Evolutionary conservation across 2,329 filamentous ascomycete species (phyloP).

Genomic region (Lizonia empirigonia): DNA sequence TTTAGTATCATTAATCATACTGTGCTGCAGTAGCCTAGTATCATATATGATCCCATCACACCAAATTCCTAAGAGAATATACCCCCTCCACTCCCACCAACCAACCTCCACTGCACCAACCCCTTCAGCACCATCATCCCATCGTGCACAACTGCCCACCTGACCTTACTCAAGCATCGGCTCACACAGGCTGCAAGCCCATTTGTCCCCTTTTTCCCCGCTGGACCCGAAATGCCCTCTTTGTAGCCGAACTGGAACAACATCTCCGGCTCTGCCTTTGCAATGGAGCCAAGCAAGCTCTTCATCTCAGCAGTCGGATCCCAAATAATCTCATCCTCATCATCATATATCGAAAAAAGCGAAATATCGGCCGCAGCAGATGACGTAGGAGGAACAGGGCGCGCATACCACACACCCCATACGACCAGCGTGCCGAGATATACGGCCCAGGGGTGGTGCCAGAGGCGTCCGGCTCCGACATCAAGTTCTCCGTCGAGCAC

Average conservation of each 20-base stretch:
- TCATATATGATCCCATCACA: not conserved
- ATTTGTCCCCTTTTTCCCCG: constrained; percentile 57
- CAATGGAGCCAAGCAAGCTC: constrained; percentile 50
- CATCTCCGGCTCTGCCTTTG: constrained; percentile 47
- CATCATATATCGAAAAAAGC: constrained; percentile 26
- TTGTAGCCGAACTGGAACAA: constrained; percentile 28
- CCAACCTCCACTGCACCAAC: constrained; percentile 48
- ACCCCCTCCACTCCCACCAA: constrained; percentile 32
- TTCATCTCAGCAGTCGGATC: constrained; percentile 58
- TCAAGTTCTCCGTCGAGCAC: constrained; percentile 53
- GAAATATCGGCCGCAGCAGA: constrained; percentile 1
- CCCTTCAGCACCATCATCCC: constrained; percentile 62
- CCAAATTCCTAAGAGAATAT: constrained; percentile 5
- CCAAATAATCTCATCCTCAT: constrained; percentile 59
- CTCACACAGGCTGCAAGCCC: constrained; percentile 63
- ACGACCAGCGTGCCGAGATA: constrained; percentile 64
- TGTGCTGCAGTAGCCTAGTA: constrained; percentile 1
- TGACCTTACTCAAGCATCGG: constrained; percentile 60
- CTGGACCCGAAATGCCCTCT: constrained; percentile 44
- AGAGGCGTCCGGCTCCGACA: constrained; percentile 58
- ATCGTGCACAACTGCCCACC: constrained; percentile 68
- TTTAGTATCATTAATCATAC: not conserved
- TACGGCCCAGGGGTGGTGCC: constrained; percentile 67
- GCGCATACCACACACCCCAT: constrained; percentile 62
- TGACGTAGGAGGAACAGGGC: constrained; percentile 18